Evolutionary conservation across 2,329 filamentous ascomycete genomes (phyloP).

Genomic region (Pyricularia pennisetigena): DNA sequence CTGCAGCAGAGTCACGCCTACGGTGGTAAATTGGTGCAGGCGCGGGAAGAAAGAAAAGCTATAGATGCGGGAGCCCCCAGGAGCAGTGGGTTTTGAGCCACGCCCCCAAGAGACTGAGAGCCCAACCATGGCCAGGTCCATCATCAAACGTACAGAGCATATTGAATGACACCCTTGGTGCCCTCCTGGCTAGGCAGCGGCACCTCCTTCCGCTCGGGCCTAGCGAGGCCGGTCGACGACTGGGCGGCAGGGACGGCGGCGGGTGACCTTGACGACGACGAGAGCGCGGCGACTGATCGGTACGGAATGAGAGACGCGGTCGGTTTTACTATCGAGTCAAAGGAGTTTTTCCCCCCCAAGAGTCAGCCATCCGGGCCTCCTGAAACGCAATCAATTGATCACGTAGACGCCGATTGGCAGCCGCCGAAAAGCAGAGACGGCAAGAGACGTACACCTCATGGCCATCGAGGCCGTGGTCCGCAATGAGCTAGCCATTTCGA

Average conservation of each 20-base stretch:
- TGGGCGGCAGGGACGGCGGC: conserved; percentile 44
- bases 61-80: not conserved
- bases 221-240: conserved; percentile 37
- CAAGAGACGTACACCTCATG: conserved; percentile 22
- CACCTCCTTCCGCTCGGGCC: conserved; percentile 57
- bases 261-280: conserved; percentile 53
- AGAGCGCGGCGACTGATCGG: conserved; percentile 54
- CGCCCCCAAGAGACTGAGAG: not conserved
- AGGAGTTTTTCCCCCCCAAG: no score
- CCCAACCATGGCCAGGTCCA: not conserved
- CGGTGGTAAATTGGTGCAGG: not conserved
- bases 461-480: conserved; percentile 42
- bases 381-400: not conserved
- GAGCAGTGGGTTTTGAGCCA: not conserved
- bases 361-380: not conserved
- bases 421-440: not conserved
- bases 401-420: conserved; percentile 17
- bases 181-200: conserved; percentile 68
- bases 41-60: not conserved
- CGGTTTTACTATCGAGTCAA: conserved; percentile 4
- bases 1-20: not conserved
- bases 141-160: conserved; percentile 60
- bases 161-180: conserved; percentile 74
- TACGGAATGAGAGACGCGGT: conserved; percentile 30
- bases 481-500: conserved; percentile 36